Base-by-base conservation (phyloP, 129 eudicot genomes). In the Solidago caesia region DNA sequence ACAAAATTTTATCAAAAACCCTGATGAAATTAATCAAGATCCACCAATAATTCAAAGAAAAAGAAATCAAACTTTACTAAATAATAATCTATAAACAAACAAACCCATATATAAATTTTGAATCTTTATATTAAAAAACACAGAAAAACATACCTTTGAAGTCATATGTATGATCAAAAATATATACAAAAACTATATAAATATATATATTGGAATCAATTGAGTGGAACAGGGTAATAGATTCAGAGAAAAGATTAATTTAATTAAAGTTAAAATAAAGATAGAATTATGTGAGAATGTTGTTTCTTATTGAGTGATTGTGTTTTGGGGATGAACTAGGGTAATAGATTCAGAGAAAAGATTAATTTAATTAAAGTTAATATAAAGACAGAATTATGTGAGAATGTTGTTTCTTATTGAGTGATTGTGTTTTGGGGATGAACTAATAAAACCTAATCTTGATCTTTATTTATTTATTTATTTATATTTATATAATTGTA, bases 61-160 rank as follows among this genome's bases (percentile, higher is more conserved):
- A 13, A 41, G 9, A n/a, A 39, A 43, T 44, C 57, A 44, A 70
- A 53, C 63, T 33, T 33, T 48, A 72, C 1, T 2, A 65, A 68
- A 77, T 41, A 16, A 55, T 15, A 55, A 25, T 49, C 25, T 26
- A 64, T 44, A 14, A 61, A 46, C 14, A 16, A 55, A 65, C 39
- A 5, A 57, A 49, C 8, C 21, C 2, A 56, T 56, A 56, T 15
- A 16, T 13, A 42, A 33, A 60, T 39, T 44, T 44, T 44, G 68
- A 76, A 55, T 57, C 4, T 59, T 5, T 21, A 16, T 26, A 16
- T 59, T 39, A 16, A 8, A 46, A 58, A 77, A 77, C 45, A 76
- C 49, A 77, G 41, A 51, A 45, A 82, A 15, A 68, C 79, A 76
- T 82, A 82, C 82, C 86, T 68, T 58, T 77, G 76, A 73, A 76